Evolutionary conservation across 495 filamentous ascomycete species (phyloP), one percentile per base, ranked within the genome.

Genomic region (Pyrenopolyporus hunteri): DNA sequence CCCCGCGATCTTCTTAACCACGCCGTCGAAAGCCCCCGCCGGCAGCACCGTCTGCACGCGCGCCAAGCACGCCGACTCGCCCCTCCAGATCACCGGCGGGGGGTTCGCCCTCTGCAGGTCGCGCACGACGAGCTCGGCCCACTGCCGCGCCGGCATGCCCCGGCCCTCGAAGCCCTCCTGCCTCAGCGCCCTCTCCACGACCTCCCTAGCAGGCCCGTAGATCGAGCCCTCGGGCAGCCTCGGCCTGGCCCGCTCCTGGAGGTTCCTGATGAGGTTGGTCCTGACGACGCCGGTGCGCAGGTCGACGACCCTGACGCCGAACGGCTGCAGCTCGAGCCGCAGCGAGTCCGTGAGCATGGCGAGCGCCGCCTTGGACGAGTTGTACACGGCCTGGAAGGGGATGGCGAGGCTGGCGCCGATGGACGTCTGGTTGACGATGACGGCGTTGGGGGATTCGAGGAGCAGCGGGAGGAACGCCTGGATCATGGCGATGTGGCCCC

Each of bases 381-480:
- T 68, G 57, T 76, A 77, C 57, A 37, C 69, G 59, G 69, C 69
- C 70, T 56, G 51, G 43, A 67, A 70, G 1, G 68, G 64, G 13
- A 68, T 17, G 11, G 56, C 14, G 3, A 23, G 16, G 42, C 28
- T 22, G 14, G 39, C 33, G 4, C 16, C 62, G 19, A 74, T 48
- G 7, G 72, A 76, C 1, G 65, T 68, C 23, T 67, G 68, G 37
- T 68, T 69, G 20, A 64, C 64, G 19, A 73, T 48, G 11, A 64
- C 46, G 13, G 70, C 72, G 33, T 65, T 73, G 1, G 43, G 14
- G 6, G 79, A 70, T 11, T 67, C 56, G 9, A 82, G 74, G 9
- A 85, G 45, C 8, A 82, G 56, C 6, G 76, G 73, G 10, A 73
- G 46, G 62, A 85, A 84, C 3, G 75, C 77, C 47, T 83, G 74